Evolutionary conservation across 768 basidiomycete genomes (phyloP), one percentile per base, ranked within the genome.

Genomic region (Tylopilus sp.): DNA sequence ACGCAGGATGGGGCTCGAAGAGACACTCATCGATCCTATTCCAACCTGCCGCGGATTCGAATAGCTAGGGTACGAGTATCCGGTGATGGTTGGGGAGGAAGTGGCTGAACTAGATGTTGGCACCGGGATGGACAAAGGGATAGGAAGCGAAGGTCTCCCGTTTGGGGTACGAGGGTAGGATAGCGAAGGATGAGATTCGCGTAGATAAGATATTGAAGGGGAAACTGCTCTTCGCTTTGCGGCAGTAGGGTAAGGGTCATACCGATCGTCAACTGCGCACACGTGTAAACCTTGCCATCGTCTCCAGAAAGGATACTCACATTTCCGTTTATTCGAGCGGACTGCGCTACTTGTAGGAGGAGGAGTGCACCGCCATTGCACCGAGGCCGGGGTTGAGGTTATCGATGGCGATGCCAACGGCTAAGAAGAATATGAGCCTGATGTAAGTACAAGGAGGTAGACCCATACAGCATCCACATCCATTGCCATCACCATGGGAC

Each of bases 191-290:
- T 83, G 83, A 21, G 76, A 76, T 48, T 86, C 86, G 44, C 87
- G 80, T 19, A 89, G 74, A 64, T 81, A 78, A 12, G 83, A 81
- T 54, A 90, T 68, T 6, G 89, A 90, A 8, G 89, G 89, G 13
- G 89, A 92, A 22, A 91, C 89, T 12, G 89, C 89, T 36, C 89
- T 83, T 37, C 89, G 82, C 70, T 92, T 92, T 19, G 85, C 82
- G 17, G 85, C 76, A 40, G 79, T 83, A 29, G 86, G 85, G 70
- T 92, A 92, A 45, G 89, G 89, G 65, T 92, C 89, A 66, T 87
- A 92, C 11, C 89, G 84, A 65, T 92, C 89, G 51, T 91, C 89
- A 57, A 88, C 88, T 89, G 60, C 30, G 33, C 24, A 28, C 34
- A 58, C 40, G 47, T 52, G 59, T 56, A 25, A 64, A 38, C 52